Conservation (phyloP, 2,329 filamentous ascomycete species). For the Aspergillus tanneri region DNA sequence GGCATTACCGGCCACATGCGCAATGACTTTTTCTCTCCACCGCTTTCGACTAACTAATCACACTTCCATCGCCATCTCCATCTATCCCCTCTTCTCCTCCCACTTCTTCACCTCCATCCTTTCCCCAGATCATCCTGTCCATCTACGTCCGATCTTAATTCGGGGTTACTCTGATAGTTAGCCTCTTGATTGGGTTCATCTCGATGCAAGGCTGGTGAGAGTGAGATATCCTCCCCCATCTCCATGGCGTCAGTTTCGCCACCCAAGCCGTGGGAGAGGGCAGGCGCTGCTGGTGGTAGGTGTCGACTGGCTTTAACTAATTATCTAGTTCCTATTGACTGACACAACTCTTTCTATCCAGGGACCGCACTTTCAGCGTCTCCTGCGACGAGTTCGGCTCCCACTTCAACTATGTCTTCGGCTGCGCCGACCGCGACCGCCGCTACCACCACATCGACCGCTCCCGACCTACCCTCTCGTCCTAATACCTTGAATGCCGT, state of each 20-base stretch:
- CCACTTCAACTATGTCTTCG: constrained; percentile 37
- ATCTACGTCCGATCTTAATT: constrained; percentile 1
- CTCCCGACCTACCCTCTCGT: constrained; percentile 75
- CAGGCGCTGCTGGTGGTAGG: constrained; percentile 61
- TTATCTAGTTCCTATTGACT: constrained; percentile 4
- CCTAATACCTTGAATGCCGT: constrained; percentile 74
- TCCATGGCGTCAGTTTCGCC: constrained; percentile 69
- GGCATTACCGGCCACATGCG: constrained; percentile 23
- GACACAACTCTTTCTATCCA: constrained; percentile 9
- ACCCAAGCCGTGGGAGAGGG: constrained; percentile 95
- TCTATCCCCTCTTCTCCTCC: constrained; percentile 11
- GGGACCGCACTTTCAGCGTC: constrained; percentile 29
- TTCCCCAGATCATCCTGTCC: constrained; percentile 7
- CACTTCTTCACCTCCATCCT: constrained; percentile 7
- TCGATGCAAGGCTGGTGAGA: constrained; percentile 33
- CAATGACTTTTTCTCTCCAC: constrained; percentile 16
- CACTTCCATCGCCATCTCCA: constrained; percentile 12
- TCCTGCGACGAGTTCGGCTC: constrained; percentile 24
- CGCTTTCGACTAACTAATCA: constrained; percentile 12
- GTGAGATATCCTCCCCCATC: constrained; percentile 24
- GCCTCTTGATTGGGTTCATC: constrained; percentile 12
- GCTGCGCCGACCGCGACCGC: constrained; percentile 40
- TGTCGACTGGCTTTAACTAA: constrained; percentile 18
- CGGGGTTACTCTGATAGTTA: constrained; percentile 4
- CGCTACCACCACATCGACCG: constrained; percentile 46